Evolutionary conservation across 495 filamentous ascomycete species (phyloP).

Genomic region (Penicillium cinerascens): DNA sequence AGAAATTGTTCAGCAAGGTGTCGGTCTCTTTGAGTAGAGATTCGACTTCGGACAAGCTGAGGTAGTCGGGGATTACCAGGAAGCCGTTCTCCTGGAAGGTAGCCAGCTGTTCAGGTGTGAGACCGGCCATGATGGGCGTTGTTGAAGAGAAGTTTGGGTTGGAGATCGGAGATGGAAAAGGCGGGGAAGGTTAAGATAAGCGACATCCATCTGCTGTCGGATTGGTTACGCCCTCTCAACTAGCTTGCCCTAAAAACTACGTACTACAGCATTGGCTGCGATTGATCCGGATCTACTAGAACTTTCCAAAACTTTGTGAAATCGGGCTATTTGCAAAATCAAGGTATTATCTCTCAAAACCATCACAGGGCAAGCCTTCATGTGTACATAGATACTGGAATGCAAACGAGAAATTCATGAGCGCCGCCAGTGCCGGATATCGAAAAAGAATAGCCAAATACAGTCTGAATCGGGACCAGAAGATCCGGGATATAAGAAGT

Average conservation of each 20-base stretch:
- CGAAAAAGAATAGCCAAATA: slow-evolving; percentile 13
- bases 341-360: slow-evolving; percentile 13
- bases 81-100: slow-evolving; percentile 82
- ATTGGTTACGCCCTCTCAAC: background rate
- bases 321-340: background rate
- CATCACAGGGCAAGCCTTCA: background rate
- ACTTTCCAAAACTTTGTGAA: no score
- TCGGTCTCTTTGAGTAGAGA: slow-evolving; percentile 72
- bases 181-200: slow-evolving; percentile 7
- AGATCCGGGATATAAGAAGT: slow-evolving; percentile 3
- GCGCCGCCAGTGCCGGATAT: slow-evolving; percentile 22
- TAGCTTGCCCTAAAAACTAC: background rate
- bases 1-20: slow-evolving; percentile 68
- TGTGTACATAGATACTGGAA: slow-evolving; percentile 12
- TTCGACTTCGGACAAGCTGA: slow-evolving; percentile 58
- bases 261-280: background rate
- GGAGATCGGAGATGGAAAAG: slow-evolving; percentile 1
- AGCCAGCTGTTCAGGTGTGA: slow-evolving; percentile 67
- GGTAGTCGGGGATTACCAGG: slow-evolving; percentile 78
- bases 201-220: background rate
- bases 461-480: slow-evolving; percentile 10
- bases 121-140: slow-evolving; percentile 42
- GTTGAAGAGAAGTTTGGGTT: background rate
- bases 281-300: background rate
- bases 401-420: slow-evolving; percentile 1